phyloP scores from a whole-genome alignment of 2,329 filamentous ascomycete species.

The Talaromyces albobiverticillius region DNA sequence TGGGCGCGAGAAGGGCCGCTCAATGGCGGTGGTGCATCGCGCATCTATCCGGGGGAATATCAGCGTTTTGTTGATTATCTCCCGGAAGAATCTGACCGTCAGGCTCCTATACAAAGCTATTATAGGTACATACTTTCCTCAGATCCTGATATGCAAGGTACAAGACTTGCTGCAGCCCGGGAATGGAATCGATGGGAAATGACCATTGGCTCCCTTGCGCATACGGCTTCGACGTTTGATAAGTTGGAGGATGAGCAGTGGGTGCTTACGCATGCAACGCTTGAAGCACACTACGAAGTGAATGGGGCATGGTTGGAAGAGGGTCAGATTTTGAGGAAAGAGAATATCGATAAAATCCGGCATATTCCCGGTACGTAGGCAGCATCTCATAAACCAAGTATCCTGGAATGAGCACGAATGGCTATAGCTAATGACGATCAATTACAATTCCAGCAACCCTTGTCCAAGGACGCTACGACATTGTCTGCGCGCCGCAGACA shows the following conservation, averaged over 20 bases:
- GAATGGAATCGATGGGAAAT: conserved; percentile 38
- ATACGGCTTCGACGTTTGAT: conserved; percentile 17
- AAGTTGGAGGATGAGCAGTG: conserved; percentile 30
- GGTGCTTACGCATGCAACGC: conserved; percentile 38
- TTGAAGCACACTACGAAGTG: conserved; percentile 45
- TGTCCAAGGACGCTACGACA: conserved; percentile 47
- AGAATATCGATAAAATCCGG: conserved; percentile 33
- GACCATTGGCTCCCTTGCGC: conserved; percentile 27
- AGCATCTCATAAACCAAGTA: too few species aligned
- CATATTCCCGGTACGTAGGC: conserved; percentile 33
- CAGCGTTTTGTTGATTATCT: neutral
- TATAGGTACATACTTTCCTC: conserved; percentile 18
- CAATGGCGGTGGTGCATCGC: conserved; percentile 3
- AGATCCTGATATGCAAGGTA: conserved; percentile 8
- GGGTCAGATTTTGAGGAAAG: conserved; percentile 39
- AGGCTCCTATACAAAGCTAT: neutral
- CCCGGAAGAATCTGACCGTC: neutral
- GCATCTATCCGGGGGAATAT: conserved; percentile 1
- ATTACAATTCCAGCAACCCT: conserved; percentile 31
- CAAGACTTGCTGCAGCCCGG: conserved; percentile 30
- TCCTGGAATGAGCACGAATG: too few species aligned
- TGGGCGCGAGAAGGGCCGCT: neutral
- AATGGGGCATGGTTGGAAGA: conserved; percentile 43
- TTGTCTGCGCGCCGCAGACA: conserved; percentile 44
- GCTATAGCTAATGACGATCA: too few species aligned